Evolutionary conservation across 495 filamentous ascomycete species (phyloP), one percentile per base, ranked within the genome.

Genomic region (Trypethelium eluteriae): DNA sequence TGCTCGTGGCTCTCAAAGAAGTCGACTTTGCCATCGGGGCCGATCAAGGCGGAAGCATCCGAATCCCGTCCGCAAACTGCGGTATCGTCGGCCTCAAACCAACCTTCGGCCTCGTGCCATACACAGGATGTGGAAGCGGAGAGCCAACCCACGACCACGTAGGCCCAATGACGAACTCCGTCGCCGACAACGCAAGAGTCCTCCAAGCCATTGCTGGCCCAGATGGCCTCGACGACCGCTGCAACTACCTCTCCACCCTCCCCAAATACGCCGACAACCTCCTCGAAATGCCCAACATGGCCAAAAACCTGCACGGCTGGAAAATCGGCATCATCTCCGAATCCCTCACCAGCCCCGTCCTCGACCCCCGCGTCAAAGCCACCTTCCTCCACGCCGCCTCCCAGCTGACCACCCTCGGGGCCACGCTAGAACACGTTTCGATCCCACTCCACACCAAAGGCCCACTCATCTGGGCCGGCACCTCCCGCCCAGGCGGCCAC

Each of bases 21-120:
- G 81, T 83, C 2, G 83, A 86, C 68, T 76, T 86, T 38, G 79
- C 80, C 1, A 82, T 86, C 64, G 85, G 84, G 18, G 81, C 81
- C 5, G 85, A 88, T 67, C 83, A 86, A 68, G 85, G 83, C n/a
- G 85, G 85, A 5, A 83, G 80, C 66, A 81, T 88, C 39, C 79
- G 84, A 16, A 79, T 87, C 2, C 85, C 84, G 41, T 73, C 76
- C 2, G 70, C 74, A 12, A 70, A 72, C 56, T 75, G 73, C 25
- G 78, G 78, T 2, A 67, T 77, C 14, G 72, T 75, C 7, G 78
- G 78, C 9, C 71, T 80, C 38, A 80, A 80, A 62, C 75, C 77
- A 11, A 75, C 74, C 10, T 78, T 77, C 68, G 69, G 69, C 18
- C 62, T 71, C 34, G 68, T 78, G 10, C 75, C 79, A 10, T 71